Evolutionary conservation across 371 early-diverging fungal species (phyloP), one percentile per base, ranked within the genome.

Genomic region (Apophysomyces elegans): DNA sequence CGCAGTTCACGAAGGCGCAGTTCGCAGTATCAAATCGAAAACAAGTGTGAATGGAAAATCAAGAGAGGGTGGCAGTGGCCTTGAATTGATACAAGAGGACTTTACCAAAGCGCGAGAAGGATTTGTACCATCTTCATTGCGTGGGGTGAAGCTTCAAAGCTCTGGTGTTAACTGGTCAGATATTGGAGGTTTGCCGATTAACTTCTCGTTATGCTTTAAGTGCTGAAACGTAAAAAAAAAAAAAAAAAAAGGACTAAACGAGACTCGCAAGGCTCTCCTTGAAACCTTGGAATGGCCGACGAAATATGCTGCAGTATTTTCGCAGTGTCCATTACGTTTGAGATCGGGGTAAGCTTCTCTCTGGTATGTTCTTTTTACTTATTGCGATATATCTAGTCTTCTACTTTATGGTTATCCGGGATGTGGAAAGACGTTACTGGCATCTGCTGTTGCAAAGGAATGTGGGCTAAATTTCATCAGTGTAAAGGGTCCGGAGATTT

Each of bases 201-300:
- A 26, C 32, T 26, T 26, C 26, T 26, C 32, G 32, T 2, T 26
- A 26, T 2, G 32, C 2, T 26, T 26, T 26, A 26, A 26, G 32
- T 26, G 32, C 32, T 26, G 3, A 26, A 3, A 26, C 58, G 74
- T 18, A 18, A 18, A 18, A 18, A 18, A 18, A 18, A 18, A n/a
- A n/a, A 1, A 2, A 18, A 0, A 18, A 18, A 6, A 50, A 50
- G 96, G 96, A 9, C 70, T 98, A 65, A 82, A 86, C 18, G 93
- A 91, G 50, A 91, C 96, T 1, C 89, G 94, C 59, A 83, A 86
- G 37, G 84, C 90, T 16, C 72, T 98, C 67, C 75, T 93, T 13
- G 96, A 98, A 71, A 98, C 97, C 0, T 71, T 98, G 32, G 95
- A 97, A 77, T 95, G 96, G 92, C 99, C 99, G 0, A 95, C 95